Percentiles rank a stretch among this genome's conserved stretches.
These are phyloP conservation scores for Leishmania turanica DNA, from an alignment of 208 protist genomes.

Conservation along the genomic window DNA sequence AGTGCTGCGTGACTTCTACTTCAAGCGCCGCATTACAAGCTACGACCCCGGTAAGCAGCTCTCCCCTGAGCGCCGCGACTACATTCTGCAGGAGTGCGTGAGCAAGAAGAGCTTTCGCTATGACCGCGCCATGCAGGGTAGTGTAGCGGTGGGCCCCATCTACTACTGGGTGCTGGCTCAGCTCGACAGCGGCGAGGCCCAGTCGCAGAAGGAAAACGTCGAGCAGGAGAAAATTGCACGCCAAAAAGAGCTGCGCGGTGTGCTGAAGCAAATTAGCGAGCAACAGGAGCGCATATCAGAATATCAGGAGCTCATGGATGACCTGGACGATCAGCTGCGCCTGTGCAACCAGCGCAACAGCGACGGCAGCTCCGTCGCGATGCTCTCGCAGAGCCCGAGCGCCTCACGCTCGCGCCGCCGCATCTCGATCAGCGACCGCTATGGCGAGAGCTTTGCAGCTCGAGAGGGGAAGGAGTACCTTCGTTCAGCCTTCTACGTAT, in stretches of 20 bases:
- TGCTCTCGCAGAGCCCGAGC: not conserved
- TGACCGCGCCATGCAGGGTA: constrained; percentile 76
- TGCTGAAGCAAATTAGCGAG: constrained; percentile 77
- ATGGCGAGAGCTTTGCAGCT: constrained; percentile 72
- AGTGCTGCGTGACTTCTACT: constrained; percentile 72
- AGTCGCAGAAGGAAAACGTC: constrained; percentile 55
- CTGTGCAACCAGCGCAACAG: constrained; percentile 51
- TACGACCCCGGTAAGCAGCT: constrained; percentile 74
- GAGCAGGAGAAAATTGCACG: constrained; percentile 53
- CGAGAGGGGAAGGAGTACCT: constrained; percentile 79
- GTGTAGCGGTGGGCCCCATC: constrained; percentile 80
- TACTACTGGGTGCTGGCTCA: constrained; percentile 92
- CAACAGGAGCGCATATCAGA: constrained; percentile 72
- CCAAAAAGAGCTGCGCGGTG: constrained; percentile 64
- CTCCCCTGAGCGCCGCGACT: constrained; percentile 75
- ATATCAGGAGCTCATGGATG: constrained; percentile 80
- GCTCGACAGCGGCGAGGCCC: constrained; percentile 77
- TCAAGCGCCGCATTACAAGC: constrained; percentile 70
- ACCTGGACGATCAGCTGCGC: constrained; percentile 73
- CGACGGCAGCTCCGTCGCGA: constrained; percentile 9
- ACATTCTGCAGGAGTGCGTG: constrained; percentile 89
- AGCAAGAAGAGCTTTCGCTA: constrained; percentile 84
- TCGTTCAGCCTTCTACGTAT: constrained; percentile 68
- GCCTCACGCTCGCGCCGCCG: constrained; percentile 16
- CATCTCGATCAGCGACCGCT: constrained; percentile 40